Evolutionary conservation across 2,329 filamentous ascomycete genomes (phyloP), one percentile per base, ranked within the genome.

Genomic region (Talaromyces sp.): DNA sequence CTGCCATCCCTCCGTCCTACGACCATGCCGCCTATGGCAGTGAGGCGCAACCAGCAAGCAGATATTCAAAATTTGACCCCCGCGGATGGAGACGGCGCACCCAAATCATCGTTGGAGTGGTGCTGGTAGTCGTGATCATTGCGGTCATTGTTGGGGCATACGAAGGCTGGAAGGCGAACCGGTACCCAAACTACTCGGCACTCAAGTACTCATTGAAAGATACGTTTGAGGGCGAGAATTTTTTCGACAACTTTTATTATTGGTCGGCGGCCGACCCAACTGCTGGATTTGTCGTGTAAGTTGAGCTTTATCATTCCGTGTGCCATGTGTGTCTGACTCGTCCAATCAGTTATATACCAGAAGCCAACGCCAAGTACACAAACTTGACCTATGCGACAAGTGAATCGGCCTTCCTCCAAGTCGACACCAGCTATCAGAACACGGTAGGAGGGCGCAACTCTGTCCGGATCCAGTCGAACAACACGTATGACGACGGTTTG

Each of bases 301-400:
- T 77, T 17, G 53, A 28, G 19, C 30, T 68, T 52, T 67, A 69
- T 15, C 67, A 69, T 58, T 30, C 17, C 39, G 22, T 8, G 4
- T 51, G 8, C 28, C 11, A 57, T 15, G 11, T 19, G 62, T 58
- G 6, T 39, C 55, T 57, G 27, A 61, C 55, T 47, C 44, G 19
- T 2, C 19, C 8, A 15, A 15, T 30, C 9, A 62, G 60, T 33
- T 62, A 62, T 44, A 78, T 82, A 22, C 72, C 77, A 64, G 67
- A 70, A 53, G 60, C 69, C 0, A 71, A 76, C 1, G 72, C 76
- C 1, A 63, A 55, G 2, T 57, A 57, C 15, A 62, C 74, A 6
- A 90, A 90, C 73, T 79, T 90, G 33, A 89, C 88, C 0, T 85
- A 84, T 66, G 84, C 85, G 6, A 80, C 81, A 1, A 67, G 77